These are phyloP conservation scores for Phaeomoniella chlamydospora DNA, from an alignment of 2,329 filamentous ascomycete genomes.

Conservation along the genomic window DNA sequence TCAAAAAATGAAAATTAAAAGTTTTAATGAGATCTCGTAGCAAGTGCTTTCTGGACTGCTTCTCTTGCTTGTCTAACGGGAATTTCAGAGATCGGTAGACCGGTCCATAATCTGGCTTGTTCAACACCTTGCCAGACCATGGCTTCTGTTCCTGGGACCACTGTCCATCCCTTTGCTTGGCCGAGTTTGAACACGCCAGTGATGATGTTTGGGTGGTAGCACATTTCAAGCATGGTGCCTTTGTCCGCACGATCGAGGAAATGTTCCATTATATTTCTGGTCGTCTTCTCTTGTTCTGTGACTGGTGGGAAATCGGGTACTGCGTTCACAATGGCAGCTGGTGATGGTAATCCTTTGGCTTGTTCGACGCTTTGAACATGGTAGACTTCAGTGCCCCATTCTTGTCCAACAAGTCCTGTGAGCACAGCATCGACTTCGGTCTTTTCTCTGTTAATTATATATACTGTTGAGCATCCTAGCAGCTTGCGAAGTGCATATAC, in stretches of 20 bases:
- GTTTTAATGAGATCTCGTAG: too few relatives aligned
- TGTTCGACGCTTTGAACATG: constrained; percentile 49
- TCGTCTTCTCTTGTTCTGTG: constrained; percentile 45
- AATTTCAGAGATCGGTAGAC: constrained; percentile 40
- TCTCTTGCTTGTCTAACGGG: constrained; percentile 19
- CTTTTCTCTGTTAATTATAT: constrained; percentile 62
- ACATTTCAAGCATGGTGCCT: constrained; percentile 67
- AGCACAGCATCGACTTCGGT: constrained; percentile 54
- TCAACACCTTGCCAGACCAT: constrained; percentile 66
- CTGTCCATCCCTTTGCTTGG: constrained; percentile 50
- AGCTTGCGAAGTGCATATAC: constrained; percentile 61
- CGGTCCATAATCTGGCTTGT: constrained; percentile 51
- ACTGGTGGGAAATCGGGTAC: constrained; percentile 63
- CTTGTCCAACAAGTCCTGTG: constrained; percentile 43
- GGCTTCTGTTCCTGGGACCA: constrained; percentile 62
- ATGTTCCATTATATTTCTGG: constrained; percentile 35
- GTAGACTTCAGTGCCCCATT: constrained; percentile 45
- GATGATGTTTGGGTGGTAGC: constrained; percentile 60
- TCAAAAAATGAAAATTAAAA: too few relatives aligned
- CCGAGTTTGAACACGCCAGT: constrained; percentile 52
- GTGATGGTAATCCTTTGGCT: constrained; percentile 41
- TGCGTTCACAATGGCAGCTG: constrained; percentile 57
- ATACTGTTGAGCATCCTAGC: constrained; percentile 54
- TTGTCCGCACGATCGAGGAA: constrained; percentile 32
- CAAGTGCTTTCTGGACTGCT: not conserved